Evolutionary conservation across 1,284 basidiomycete genomes (phyloP).

Genomic region (Apiotrichum mycotoxinovorans): DNA sequence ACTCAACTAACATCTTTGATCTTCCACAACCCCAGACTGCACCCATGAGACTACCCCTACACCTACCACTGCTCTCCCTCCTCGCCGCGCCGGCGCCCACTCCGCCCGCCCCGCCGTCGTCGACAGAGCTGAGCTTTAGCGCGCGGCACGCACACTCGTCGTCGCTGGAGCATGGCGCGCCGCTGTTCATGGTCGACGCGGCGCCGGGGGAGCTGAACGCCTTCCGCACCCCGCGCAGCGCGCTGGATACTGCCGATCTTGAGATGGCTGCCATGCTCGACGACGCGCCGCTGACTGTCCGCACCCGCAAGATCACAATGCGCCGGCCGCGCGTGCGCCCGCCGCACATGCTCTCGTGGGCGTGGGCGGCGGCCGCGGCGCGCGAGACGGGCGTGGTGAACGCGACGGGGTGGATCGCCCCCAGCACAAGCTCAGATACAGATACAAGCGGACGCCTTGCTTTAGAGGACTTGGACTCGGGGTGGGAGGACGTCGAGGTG

Average conservation of each 20-base stretch:
- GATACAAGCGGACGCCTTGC: not conserved
- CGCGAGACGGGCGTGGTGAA: conserved; percentile 1
- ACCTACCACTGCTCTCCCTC: not conserved
- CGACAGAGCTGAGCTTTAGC: conserved; percentile 22
- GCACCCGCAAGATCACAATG: conserved; percentile 33
- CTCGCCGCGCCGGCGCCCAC: not conserved
- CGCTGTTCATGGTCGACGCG: not conserved
- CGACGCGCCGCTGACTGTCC: conserved; percentile 24
- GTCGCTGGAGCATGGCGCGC: conserved; percentile 12
- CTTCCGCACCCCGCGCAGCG: not conserved
- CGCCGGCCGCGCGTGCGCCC: conserved; percentile 36
- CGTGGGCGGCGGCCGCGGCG: conserved; percentile 5
- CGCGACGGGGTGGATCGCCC: conserved; percentile 14
- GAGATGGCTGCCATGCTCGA: not conserved
- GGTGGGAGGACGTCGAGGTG: conserved; percentile 55
- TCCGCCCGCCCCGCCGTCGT: not conserved
- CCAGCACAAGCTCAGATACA: not conserved
- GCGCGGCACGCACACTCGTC: conserved; percentile 37
- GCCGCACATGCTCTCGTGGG: conserved; percentile 42
- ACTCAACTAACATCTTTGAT: not conserved
- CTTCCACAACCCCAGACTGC: not conserved
- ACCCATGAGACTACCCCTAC: not conserved
- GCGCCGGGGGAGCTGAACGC: not conserved
- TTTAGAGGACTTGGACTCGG: conserved; percentile 3
- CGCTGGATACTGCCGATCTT: not conserved